A percentile compares a stretch with the other conserved stretches of the same genome.
Conservation (phyloP, 1,284 basidiomycete genomes). For the Heterobasidion annosum region DNA sequence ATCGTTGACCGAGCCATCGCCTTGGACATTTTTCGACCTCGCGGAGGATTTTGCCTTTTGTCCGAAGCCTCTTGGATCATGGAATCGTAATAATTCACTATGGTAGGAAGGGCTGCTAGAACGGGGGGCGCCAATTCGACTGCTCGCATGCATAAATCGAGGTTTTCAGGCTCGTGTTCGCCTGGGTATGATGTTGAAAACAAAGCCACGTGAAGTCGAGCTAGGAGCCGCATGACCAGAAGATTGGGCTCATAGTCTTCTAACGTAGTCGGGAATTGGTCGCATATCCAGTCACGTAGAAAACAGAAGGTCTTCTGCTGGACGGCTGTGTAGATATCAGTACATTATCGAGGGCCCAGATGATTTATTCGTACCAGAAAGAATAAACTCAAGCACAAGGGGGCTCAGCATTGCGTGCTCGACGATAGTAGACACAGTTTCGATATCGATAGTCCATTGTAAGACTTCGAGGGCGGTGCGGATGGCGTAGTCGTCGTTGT, state of each 20-base stretch:
- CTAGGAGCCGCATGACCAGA: background rate
- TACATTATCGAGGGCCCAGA: background rate
- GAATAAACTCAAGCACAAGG: constrained; percentile 6
- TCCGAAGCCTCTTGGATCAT: background rate
- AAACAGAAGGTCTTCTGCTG: background rate
- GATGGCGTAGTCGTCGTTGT: constrained; percentile 1
- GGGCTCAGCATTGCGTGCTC: constrained; percentile 1
- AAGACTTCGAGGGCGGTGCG: constrained; percentile 3
- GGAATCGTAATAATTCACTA: background rate
- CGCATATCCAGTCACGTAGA: background rate
- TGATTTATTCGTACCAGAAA: constrained; percentile 3
- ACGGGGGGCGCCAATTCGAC: background rate
- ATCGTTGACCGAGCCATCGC: background rate
- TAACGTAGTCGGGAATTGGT: constrained; percentile 1
- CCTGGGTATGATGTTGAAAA: background rate
- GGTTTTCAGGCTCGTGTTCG: background rate
- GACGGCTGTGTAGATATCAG: constrained; percentile 5
- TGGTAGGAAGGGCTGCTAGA: background rate
- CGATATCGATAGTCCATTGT: constrained; percentile 4
- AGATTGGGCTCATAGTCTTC: background rate
- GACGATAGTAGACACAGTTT: constrained; percentile 5
- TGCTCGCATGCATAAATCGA: background rate
- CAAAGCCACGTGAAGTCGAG: background rate
- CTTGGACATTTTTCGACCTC: background rate
- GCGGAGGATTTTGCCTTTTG: background rate